Evolutionary conservation across 805 yeast species (phyloP), one percentile per base, ranked within the genome.

Genomic region (Candida arabinofermentans): DNA sequence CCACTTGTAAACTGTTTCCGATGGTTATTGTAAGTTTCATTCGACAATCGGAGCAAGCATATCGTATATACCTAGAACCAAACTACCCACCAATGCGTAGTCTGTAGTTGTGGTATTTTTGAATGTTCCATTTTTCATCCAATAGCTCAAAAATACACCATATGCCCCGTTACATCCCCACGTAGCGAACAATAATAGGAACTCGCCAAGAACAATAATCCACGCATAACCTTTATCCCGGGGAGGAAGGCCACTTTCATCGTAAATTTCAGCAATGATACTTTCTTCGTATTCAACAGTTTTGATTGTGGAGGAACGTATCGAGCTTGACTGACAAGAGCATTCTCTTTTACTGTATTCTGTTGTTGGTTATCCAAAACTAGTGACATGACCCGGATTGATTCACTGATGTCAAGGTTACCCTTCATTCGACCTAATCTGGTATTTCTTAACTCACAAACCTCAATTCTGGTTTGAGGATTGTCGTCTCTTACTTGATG

Each of bases 131-230:
- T 72, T 54, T 24, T 70, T 68, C n/a, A 77, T 41, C 53, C 77
- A 81, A 46, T 65, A 70, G 1, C 80, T 67, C 23, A 82, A 61
- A 47, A 75, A 78, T 3, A 81, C 75, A 41, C 83, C 84, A 55
- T 72, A 81, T 12, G 77, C 77, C n/a, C 71, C 59, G 47, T 79
- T 79, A 53, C 77, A 70, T 4, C 88, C 88, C 86, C 86, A 82
- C 0, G 84, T 72, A 21, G 72, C 63, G 46, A 77, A 57, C 9
- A 73, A 41, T 16, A 69, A 62, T 0, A 71, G 67, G 33, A 75
- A 71, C 16, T 69, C 39, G n/a, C 72, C 70, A n/a, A 77, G 65
- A 16, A 39, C 27, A 17, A 48, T 36, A 0, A 77, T 71, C 84
- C 86, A 81, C 3, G 81, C 83, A 49, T 79, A 79, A 0, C 86